These are phyloP conservation scores for Pistacia vera DNA, from an alignment of 345 rosid genomes.

Conservation along the genomic window DNA sequence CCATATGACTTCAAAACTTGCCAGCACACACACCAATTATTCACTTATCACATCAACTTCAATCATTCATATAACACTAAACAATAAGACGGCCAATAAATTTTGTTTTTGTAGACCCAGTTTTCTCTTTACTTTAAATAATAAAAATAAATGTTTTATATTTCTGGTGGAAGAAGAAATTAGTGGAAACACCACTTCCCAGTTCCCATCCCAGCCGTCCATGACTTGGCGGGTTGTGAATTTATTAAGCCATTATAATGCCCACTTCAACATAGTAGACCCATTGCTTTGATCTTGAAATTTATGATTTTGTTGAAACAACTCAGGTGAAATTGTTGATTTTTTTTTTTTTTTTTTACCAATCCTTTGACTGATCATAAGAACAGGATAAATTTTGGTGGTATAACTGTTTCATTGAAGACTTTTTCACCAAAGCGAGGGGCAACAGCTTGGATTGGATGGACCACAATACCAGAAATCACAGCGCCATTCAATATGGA, in stretches of 20 bases:
- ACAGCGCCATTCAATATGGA: constrained; percentile 31
- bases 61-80: constrained; percentile 16
- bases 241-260: not conserved
- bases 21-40: constrained; percentile 20
- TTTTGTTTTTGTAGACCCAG: constrained; percentile 5
- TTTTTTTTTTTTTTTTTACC: no score
- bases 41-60: constrained; percentile 5
- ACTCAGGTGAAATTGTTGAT: not conserved
- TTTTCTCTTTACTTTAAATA: not conserved
- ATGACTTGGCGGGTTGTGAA: not conserved
- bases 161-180: not conserved
- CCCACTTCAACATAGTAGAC: constrained; percentile 24
- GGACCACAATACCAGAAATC: constrained; percentile 41
- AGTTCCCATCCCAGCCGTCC: not conserved
- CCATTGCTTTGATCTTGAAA: constrained; percentile 1
- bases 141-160: no score
- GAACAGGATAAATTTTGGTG: not conserved
- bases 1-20: constrained; percentile 6
- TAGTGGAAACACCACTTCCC: not conserved
- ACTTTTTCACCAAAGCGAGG: constrained; percentile 4
- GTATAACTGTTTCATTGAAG: constrained; percentile 22
- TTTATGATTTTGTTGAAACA: not conserved
- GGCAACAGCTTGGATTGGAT: constrained; percentile 1
- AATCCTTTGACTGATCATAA: not conserved
- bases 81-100: not conserved